These are phyloP conservation scores for Yamadazyma buinensis DNA, from an alignment of 1,139 yeast species.

Conservation along the genomic window DNA sequence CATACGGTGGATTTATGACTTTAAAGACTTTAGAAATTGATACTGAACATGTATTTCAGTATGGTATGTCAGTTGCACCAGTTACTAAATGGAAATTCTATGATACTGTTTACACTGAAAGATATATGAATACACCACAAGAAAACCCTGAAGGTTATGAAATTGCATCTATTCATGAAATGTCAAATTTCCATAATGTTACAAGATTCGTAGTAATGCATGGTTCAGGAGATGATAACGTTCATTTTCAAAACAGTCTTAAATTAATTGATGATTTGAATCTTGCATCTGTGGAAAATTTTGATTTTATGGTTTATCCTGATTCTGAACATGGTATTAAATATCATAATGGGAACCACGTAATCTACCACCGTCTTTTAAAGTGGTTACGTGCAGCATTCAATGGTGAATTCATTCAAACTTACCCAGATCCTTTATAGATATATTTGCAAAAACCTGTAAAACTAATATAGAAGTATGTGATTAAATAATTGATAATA, in stretches of 20 bases:
- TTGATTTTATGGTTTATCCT: conserved; percentile 72
- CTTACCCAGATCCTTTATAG: too few relatives aligned
- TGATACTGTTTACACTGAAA: conserved; percentile 74
- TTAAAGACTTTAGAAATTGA: conserved; percentile 71
- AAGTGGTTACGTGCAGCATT: conserved; percentile 46
- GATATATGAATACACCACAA: conserved; percentile 72
- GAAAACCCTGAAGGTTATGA: conserved; percentile 57
- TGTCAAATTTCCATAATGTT: conserved; percentile 44
- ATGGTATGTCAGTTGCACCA: conserved; percentile 77
- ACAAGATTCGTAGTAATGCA: conserved; percentile 67
- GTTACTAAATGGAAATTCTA: conserved; percentile 76
- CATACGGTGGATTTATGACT: conserved; percentile 78
- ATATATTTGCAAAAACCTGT: too few relatives aligned
- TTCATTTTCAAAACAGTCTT: conserved; percentile 70
- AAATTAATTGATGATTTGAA: conserved; percentile 62
- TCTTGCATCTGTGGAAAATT: conserved; percentile 58
- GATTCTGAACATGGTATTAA: conserved; percentile 73
- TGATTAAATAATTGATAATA: neutral
- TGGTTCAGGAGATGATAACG: conserved; percentile 83
- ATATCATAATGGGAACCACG: conserved; percentile 65
- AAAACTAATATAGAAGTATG: too few relatives aligned
- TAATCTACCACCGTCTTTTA: conserved; percentile 63
- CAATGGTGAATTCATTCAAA: conserved; percentile 8
- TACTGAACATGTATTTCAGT: conserved; percentile 55
- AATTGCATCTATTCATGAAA: conserved; percentile 49